phyloP scores from a whole-genome alignment of 768 basidiomycete species.

The Rhizopogon sp. region DNA sequence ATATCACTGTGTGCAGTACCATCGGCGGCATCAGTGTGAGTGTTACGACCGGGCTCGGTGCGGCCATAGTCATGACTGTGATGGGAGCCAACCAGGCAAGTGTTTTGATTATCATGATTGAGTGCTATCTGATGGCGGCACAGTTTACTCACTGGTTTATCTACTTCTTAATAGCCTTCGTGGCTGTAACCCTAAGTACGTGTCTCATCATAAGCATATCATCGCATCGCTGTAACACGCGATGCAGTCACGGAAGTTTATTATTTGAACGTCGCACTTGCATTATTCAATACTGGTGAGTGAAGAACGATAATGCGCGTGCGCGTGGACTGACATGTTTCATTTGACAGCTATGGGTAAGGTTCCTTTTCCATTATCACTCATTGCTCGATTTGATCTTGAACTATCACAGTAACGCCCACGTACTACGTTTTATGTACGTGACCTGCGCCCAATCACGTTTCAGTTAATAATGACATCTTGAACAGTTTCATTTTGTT shows the following conservation, averaged over 20 bases:
- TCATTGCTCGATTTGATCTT: slow-evolving; percentile 11
- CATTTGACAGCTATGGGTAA: slow-evolving; percentile 56
- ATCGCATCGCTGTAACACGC: slow-evolving; percentile 1
- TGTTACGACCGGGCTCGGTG: slow-evolving; percentile 90
- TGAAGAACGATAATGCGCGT: slow-evolving; percentile 1
- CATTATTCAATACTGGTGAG: slow-evolving; percentile 87
- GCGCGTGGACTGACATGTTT: slow-evolving; percentile 2
- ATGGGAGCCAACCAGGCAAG: slow-evolving; percentile 74
- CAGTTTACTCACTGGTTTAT: slow-evolving; percentile 92
- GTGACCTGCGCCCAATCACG: slow-evolving; percentile 17
- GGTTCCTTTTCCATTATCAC: slow-evolving; percentile 14
- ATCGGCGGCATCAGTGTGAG: slow-evolving; percentile 95
- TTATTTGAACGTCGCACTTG: slow-evolving; percentile 93
- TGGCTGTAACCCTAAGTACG: slow-evolving; percentile 75
- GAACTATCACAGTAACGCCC: slow-evolving; percentile 58
- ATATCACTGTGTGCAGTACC: slow-evolving; percentile 91
- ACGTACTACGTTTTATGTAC: slow-evolving; percentile 84
- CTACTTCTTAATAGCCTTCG: slow-evolving; percentile 83
- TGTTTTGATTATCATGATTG: slow-evolving; percentile 2
- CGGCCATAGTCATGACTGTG: slow-evolving; percentile 80
- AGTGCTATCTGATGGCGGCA: neutral
- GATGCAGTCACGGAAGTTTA: slow-evolving; percentile 80
- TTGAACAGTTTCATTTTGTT: slow-evolving; percentile 69
- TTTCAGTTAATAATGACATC: neutral
- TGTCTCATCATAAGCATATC: slow-evolving; percentile 7